Evolutionary conservation across 495 filamentous ascomycete genomes (phyloP), one percentile per base, ranked within the genome.

Genomic region (Penicillium macrosclerotiorum): DNA sequence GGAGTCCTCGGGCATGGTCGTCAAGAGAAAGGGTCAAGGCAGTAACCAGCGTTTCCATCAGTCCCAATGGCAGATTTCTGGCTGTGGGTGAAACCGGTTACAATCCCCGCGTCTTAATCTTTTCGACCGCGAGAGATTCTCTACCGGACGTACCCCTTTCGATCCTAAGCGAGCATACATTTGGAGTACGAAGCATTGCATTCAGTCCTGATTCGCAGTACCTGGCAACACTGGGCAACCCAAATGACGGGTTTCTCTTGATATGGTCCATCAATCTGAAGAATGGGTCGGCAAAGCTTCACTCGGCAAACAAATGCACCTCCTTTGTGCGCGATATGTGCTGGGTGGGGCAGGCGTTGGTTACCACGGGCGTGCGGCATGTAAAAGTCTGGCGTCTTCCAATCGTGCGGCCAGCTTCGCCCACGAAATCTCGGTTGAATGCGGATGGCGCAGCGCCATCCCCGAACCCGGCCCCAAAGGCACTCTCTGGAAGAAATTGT

Each of bases 31-130:
- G 90, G 48, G 85, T 95, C 59, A 96, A 96, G 65, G 89, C 92
- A n/a, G 88, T 90, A 1, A 96, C 90, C n/a, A 94, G 89, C 68
- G 78, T 97, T 19, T 87, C 87, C 14, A 82, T 98, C 43, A 96
- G 90, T 64, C 85, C 82, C 4, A 89, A 96, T 76, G 93, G 89
- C 33, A 84, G 80, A 47, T 89, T 88, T 60, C 77, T 98, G 30
- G 93, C 94, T 19, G 84, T 96, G 23, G 93, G 93, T 61, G 93
- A 98, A 82, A 95, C 90, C 19, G 93, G 93, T 37, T 96, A 96
- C 66, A 88, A 85, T 47, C 93, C 93, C 6, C 78, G 94, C 34
- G 88, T 97, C 4, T 76, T 96, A 34, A 83, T 98, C 27, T 98
- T 94, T 67, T 89, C 81, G 30, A 84, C 90, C 7, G 73, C 76